Percentiles rank a stretch among this genome's conserved stretches.
phyloP scores from a whole-genome alignment of 768 basidiomycete species.

The Psilocybe cubensis region DNA sequence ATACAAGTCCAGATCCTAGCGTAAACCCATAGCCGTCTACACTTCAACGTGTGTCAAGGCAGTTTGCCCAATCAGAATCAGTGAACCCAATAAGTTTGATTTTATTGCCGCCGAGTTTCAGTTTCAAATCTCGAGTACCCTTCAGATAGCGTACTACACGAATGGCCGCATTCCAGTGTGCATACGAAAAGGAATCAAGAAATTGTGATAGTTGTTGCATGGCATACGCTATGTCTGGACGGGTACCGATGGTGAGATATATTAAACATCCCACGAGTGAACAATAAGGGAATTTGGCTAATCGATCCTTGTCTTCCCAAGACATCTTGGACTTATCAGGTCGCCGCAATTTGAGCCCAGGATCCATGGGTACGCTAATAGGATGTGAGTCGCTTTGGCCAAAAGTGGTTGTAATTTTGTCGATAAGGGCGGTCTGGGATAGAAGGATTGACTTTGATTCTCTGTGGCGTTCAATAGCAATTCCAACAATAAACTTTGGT shows the following conservation, averaged over 20 bases:
- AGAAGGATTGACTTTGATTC: conserved; percentile 16
- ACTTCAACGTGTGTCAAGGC: conserved; percentile 22
- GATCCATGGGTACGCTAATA: conserved; percentile 32
- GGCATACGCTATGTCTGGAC: conserved; percentile 5
- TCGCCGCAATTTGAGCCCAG: conserved; percentile 20
- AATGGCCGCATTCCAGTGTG: conserved; percentile 31
- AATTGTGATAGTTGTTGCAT: conserved; percentile 27
- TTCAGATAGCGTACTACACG: conserved; percentile 22
- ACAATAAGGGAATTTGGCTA: conserved; percentile 18
- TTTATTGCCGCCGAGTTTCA: conserved; percentile 17
- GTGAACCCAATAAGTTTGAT: conserved; percentile 25
- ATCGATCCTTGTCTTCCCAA: conserved; percentile 3
- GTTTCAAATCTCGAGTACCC: conserved; percentile 15
- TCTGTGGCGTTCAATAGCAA: conserved; percentile 34
- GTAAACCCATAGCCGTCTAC: conserved; percentile 27
- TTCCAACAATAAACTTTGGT: conserved; percentile 35
- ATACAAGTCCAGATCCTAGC: conserved; percentile 24
- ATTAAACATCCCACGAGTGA: conserved; percentile 23
- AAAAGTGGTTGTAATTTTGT: conserved; percentile 31
- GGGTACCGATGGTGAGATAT: conserved; percentile 15
- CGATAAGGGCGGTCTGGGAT: conserved; percentile 28
- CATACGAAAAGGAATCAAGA: conserved; percentile 23
- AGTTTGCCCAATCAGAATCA: conserved; percentile 29
- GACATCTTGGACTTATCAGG: neutral
- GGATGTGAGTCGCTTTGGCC: conserved; percentile 25